phyloP scores from a whole-genome alignment of 305 asterid species.

The Fraxinus xanthoxyloides region DNA sequence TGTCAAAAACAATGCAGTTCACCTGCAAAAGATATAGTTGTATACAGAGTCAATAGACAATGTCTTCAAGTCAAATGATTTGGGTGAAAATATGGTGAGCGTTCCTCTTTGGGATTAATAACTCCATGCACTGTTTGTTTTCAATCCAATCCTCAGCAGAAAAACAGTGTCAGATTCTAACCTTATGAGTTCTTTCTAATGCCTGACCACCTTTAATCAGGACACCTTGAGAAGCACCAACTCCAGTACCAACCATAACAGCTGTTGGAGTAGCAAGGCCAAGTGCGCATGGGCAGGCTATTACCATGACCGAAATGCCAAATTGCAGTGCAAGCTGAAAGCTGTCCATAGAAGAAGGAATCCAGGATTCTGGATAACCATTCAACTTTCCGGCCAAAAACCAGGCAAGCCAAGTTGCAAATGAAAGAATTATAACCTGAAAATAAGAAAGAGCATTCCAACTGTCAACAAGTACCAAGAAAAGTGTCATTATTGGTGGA shows the following conservation, averaged over 20 bases:
- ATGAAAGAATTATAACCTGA: constrained; percentile 69
- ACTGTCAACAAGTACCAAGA: constrained; percentile 1
- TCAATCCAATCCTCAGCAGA: neutral
- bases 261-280: constrained; percentile 94
- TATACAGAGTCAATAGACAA: neutral
- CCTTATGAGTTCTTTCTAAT: constrained; percentile 82
- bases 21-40: constrained; percentile 37
- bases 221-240: constrained; percentile 87
- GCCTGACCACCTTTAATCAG: constrained; percentile 86
- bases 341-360: constrained; percentile 73
- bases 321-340: constrained; percentile 83
- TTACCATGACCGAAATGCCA: constrained; percentile 87
- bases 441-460: constrained; percentile 10
- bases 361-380: constrained; percentile 68
- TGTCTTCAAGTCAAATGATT: neutral
- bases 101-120: neutral
- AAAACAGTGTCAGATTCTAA: constrained; percentile 11
- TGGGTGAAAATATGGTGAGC: neutral
- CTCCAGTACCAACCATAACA: constrained; percentile 92
- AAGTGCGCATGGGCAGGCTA: constrained; percentile 93
- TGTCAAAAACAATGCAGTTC: constrained; percentile 69
- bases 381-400: constrained; percentile 61
- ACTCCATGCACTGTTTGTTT: neutral
- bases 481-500: neutral
- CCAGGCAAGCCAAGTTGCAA: constrained; percentile 79